phyloP scores from a whole-genome alignment of 495 filamentous ascomycete species.

The Penicillium taxi region DNA sequence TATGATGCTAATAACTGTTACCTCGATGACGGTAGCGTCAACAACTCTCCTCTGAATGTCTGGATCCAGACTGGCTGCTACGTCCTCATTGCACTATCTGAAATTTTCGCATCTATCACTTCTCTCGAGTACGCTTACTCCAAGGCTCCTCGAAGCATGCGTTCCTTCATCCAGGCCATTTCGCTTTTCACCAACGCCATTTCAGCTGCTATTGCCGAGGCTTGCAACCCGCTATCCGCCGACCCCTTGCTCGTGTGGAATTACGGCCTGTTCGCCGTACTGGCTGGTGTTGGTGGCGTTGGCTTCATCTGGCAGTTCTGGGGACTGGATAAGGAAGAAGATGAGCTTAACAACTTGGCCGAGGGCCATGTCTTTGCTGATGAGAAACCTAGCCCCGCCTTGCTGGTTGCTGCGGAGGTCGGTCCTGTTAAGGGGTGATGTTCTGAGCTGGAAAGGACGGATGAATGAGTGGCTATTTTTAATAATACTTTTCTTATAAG shows the following conservation, averaged over 20 bases:
- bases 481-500: not conserved
- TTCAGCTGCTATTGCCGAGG: conserved; percentile 54
- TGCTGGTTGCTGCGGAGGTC: conserved; percentile 11
- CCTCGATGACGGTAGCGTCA: conserved; percentile 5
- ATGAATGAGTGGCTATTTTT: not conserved
- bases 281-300: conserved; percentile 49
- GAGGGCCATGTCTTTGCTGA: conserved; percentile 14
- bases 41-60: conserved; percentile 40
- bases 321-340: conserved; percentile 53
- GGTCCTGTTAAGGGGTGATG: conserved; percentile 12
- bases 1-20: conserved; percentile 39
- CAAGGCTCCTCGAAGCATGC: conserved; percentile 76
- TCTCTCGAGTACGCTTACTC: conserved; percentile 67
- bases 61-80: conserved; percentile 54
- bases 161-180: conserved; percentile 59
- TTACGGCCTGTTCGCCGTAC: conserved; percentile 55
- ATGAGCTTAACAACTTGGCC: conserved; percentile 49
- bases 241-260: conserved; percentile 61
- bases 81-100: conserved; percentile 55
- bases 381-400: conserved; percentile 7
- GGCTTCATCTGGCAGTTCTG: conserved; percentile 53
- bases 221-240: conserved; percentile 49
- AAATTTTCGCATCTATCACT: conserved; percentile 63
- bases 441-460: too few relatives aligned
- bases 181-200: conserved; percentile 64